These are phyloP conservation scores for Fistulifera pelliculosa DNA, from an alignment of 108 stramenopile genomes.

Conservation along the genomic window DNA sequence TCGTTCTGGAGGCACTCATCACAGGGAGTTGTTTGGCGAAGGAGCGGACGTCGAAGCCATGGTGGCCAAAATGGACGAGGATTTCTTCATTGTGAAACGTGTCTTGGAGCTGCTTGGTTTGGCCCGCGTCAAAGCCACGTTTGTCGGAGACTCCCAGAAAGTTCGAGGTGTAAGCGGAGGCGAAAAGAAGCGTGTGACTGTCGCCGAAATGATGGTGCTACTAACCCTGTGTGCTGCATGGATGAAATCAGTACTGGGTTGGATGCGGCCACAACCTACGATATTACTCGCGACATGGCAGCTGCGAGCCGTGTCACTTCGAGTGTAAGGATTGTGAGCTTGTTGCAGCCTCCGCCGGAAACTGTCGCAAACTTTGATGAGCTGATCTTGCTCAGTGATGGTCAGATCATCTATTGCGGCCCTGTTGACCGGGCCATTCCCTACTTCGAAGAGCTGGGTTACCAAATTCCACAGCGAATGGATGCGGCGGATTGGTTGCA, in stretches of 20 bases:
- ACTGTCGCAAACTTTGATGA: slow-evolving; percentile 86
- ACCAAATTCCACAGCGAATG: slow-evolving; percentile 54
- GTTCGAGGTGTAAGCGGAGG: slow-evolving; percentile 85
- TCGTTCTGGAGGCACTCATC: slow-evolving; percentile 38
- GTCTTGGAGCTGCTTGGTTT: slow-evolving; percentile 49
- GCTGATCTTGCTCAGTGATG: slow-evolving; percentile 71
- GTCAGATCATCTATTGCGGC: slow-evolving; percentile 77
- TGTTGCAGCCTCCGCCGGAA: slow-evolving; percentile 88
- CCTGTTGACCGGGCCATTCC: slow-evolving; percentile 47
- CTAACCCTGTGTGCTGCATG: slow-evolving; percentile 22
- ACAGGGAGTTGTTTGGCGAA: not conserved
- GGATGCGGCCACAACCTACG: slow-evolving; percentile 74
- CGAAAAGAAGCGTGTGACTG: slow-evolving; percentile 81
- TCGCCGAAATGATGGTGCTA: slow-evolving; percentile 68
- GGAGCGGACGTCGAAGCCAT: slow-evolving; percentile 11
- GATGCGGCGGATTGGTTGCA: slow-evolving; percentile 77
- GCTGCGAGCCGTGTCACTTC: slow-evolving; percentile 20
- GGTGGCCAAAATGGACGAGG: slow-evolving; percentile 23
- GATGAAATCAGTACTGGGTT: slow-evolving; percentile 78
- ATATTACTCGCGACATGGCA: slow-evolving; percentile 55
- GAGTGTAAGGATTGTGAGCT: slow-evolving; percentile 44
- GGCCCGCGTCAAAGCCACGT: slow-evolving; percentile 53
- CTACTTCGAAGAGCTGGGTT: slow-evolving; percentile 58
- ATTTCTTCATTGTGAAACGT: slow-evolving; percentile 10
- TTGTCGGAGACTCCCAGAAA: slow-evolving; percentile 57